phyloP scores from a whole-genome alignment of 192 early-diverging fungal species.

The Umbelopsis sp. region DNA sequence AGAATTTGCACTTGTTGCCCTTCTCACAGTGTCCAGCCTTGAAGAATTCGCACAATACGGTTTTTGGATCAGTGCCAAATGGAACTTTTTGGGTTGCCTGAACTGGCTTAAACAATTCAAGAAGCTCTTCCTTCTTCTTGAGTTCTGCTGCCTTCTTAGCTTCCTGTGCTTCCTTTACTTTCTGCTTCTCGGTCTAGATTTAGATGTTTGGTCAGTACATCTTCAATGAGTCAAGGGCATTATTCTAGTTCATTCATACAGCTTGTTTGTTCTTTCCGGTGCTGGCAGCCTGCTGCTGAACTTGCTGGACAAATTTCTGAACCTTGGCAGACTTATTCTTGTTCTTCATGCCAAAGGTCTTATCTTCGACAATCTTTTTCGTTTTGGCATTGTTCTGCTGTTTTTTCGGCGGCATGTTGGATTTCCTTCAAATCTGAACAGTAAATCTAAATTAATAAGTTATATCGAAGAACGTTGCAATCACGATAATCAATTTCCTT shows the following conservation, averaged over 20 bases:
- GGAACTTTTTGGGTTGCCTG: conserved; percentile 90
- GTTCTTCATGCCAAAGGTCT: conserved; percentile 99
- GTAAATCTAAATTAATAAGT: neutral
- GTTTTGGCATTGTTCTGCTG: conserved; percentile 66
- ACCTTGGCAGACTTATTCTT: conserved; percentile 98
- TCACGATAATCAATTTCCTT: neutral
- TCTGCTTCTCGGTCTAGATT: conserved; percentile 63
- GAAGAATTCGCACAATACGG: conserved; percentile 90
- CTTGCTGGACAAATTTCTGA: conserved; percentile 86
- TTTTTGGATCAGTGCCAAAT: conserved; percentile 97
- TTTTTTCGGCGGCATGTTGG: conserved; percentile 80
- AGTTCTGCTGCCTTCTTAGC: conserved; percentile 80
- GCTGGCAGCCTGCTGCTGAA: conserved; percentile 78
- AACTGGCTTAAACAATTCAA: conserved; percentile 89
- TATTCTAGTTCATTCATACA: neutral
- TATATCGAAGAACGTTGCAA: neutral
- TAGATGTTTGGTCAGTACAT: neutral
- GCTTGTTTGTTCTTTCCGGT: neutral
- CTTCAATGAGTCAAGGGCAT: neutral
- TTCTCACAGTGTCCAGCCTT: conserved; percentile 92
- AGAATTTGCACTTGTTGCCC: conserved; percentile 95
- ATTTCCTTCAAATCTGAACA: neutral
- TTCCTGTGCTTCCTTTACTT: conserved; percentile 58
- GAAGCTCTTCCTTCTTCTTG: conserved; percentile 88
- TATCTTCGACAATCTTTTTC: conserved; percentile 89